These are phyloP conservation scores for Candida montana DNA, from an alignment of 805 yeast species.

Conservation along the genomic window DNA sequence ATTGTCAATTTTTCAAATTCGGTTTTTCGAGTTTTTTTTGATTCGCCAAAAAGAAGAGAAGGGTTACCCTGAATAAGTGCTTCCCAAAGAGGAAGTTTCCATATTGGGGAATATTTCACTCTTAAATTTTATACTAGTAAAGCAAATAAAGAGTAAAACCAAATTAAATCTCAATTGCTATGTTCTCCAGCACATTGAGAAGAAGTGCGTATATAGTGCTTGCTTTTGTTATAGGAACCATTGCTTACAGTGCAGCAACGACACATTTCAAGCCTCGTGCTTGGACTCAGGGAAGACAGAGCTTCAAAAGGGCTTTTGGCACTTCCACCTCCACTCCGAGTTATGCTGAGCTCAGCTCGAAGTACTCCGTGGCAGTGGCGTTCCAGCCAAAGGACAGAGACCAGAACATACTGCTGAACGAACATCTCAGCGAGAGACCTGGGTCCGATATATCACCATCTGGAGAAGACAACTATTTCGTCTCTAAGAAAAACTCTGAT, in stretches of 20 bases:
- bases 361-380: slow-evolving; percentile 59
- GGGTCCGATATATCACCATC: slow-evolving; percentile 46
- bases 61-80: not conserved
- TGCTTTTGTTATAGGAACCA: slow-evolving; percentile 11
- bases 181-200: slow-evolving; percentile 16
- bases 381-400: slow-evolving; percentile 71
- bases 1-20: not conserved
- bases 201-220: slow-evolving; percentile 22
- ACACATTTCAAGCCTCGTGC: slow-evolving; percentile 5
- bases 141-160: too few relatives aligned
- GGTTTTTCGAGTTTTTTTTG: slow-evolving; percentile 6
- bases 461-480: slow-evolving; percentile 73
- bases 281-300: not conserved
- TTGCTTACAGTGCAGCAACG: slow-evolving; percentile 21
- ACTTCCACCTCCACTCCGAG: slow-evolving; percentile 15
- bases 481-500: slow-evolving; percentile 31
- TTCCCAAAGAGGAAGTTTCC: not conserved
- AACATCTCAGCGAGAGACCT: slow-evolving; percentile 24
- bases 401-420: slow-evolving; percentile 37
- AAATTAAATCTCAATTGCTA: slow-evolving; percentile 1
- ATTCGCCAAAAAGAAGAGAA: slow-evolving; percentile 3
- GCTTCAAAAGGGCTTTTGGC: slow-evolving; percentile 6
- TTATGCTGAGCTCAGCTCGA: slow-evolving; percentile 24
- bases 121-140: too few relatives aligned
- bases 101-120: not conserved